Percentiles rank a stretch among this genome's conserved stretches.
phyloP scores from a whole-genome alignment of 2,329 filamentous ascomycete species.

The Epichloe brachyelytri region DNA sequence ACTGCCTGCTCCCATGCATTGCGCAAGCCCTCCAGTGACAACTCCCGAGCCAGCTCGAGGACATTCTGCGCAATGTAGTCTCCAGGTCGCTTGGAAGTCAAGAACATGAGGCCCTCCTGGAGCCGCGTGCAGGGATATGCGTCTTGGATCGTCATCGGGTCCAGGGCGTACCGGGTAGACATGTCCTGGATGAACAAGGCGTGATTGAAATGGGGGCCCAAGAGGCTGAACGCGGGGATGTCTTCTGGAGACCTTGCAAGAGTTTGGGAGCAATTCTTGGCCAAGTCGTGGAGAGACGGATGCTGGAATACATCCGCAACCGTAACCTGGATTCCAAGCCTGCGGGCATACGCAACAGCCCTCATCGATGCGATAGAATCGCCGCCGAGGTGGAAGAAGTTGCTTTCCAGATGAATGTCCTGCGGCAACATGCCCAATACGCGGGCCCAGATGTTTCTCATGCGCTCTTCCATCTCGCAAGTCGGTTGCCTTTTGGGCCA shows the following conservation, averaged over 20 bases:
- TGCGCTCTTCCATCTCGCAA: background rate
- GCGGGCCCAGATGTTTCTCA: constrained; percentile 9
- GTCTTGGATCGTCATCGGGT: constrained; percentile 14
- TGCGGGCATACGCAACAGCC: background rate
- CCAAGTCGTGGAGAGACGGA: background rate
- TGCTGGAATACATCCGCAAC: background rate
- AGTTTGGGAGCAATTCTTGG: too few relatives aligned
- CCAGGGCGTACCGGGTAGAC: background rate
- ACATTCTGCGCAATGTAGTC: constrained; percentile 19
- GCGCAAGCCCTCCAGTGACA: background rate
- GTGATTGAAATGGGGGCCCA: background rate
- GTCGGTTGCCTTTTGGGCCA: background rate
- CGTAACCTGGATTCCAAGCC: background rate
- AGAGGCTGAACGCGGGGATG: background rate
- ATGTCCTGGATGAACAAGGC: background rate
- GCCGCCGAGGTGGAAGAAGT: constrained; percentile 11
- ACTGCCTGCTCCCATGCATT: constrained; percentile 7
- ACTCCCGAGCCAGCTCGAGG: constrained; percentile 6
- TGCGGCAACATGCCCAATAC: constrained; percentile 21
- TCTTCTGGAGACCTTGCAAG: background rate
- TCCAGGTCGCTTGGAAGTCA: constrained; percentile 17
- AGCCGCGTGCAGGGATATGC: constrained; percentile 26
- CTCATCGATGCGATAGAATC: background rate
- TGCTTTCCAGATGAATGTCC: constrained; percentile 4
- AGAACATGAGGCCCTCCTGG: constrained; percentile 26